Percentiles rank a stretch among this genome's conserved stretches.
Evolutionary conservation across 495 filamentous ascomycete genomes (phyloP).

Genomic region (Xylaria scruposa): DNA sequence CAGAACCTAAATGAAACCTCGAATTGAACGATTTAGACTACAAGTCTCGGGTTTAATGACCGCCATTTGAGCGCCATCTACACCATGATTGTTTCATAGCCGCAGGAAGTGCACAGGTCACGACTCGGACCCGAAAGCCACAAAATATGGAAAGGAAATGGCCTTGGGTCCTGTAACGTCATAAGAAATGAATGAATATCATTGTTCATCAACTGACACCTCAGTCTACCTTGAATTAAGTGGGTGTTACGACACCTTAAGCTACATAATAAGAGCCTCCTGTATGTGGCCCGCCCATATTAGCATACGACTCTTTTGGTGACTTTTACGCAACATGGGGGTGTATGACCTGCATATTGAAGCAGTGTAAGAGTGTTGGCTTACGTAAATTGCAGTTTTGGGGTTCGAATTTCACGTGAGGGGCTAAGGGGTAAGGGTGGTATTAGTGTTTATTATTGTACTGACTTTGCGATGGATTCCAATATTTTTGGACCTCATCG

Average conservation of each 20-base stretch:
- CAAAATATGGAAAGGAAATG: background rate
- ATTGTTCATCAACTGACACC: background rate
- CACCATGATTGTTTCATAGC: background rate
- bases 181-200: background rate
- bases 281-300: background rate
- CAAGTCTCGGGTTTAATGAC: background rate
- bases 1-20: conserved; percentile 6
- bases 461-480: too few relatives aligned
- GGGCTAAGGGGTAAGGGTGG: too few relatives aligned
- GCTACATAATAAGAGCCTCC: background rate
- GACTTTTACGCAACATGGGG: background rate
- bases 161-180: background rate
- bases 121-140: background rate
- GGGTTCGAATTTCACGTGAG: too few relatives aligned
- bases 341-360: background rate
- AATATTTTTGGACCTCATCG: too few relatives aligned
- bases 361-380: too few relatives aligned
- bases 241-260: background rate
- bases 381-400: too few relatives aligned
- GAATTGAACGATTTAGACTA: background rate
- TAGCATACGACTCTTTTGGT: background rate
- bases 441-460: too few relatives aligned
- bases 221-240: background rate
- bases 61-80: background rate
- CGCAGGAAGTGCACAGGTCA: background rate